Evolutionary conservation across 768 basidiomycete genomes (phyloP).

Genomic region (Hypsizygus marmoreus): DNA sequence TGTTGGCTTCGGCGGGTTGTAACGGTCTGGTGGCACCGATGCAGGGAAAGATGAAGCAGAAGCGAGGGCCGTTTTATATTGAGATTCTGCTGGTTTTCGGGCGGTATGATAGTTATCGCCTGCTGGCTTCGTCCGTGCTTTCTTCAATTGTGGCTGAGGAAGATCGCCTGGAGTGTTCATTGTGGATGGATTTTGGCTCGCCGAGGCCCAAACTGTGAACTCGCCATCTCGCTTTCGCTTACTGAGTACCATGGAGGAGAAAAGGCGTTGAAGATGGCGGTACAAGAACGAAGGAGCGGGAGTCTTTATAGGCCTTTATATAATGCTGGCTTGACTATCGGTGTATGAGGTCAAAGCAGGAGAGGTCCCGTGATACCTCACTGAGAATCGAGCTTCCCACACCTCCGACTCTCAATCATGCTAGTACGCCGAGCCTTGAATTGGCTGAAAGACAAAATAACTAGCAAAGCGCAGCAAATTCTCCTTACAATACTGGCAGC

Average conservation of each 20-base stretch:
- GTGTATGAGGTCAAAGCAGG: neutral
- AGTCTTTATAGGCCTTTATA: neutral
- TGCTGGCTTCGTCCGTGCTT: constrained; percentile 16
- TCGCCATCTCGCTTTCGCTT: constrained; percentile 29
- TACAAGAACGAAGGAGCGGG: neutral
- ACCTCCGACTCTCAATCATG: constrained; percentile 7
- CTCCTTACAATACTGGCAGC: constrained; percentile 55
- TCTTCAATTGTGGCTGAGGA: constrained; percentile 21
- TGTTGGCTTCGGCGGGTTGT: neutral
- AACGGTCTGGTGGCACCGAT: neutral
- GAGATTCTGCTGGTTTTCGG: constrained; percentile 4
- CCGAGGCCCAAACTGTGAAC: constrained; percentile 21
- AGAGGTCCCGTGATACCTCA: neutral
- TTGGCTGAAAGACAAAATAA: constrained; percentile 19
- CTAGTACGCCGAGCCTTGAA: constrained; percentile 15
- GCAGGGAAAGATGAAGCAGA: constrained; percentile 14
- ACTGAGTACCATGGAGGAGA: constrained; percentile 18
- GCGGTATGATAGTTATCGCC: constrained; percentile 7
- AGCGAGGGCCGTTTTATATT: neutral
- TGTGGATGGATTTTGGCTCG: neutral
- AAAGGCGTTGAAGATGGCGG: neutral
- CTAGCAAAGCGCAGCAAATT: constrained; percentile 9
- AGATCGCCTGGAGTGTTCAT: too few relatives aligned
- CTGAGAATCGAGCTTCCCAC: constrained; percentile 13
- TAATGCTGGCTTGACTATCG: neutral